Evolutionary conservation across 192 early-diverging fungal species (phyloP).

Genomic region (Dissophora globulifera): DNA sequence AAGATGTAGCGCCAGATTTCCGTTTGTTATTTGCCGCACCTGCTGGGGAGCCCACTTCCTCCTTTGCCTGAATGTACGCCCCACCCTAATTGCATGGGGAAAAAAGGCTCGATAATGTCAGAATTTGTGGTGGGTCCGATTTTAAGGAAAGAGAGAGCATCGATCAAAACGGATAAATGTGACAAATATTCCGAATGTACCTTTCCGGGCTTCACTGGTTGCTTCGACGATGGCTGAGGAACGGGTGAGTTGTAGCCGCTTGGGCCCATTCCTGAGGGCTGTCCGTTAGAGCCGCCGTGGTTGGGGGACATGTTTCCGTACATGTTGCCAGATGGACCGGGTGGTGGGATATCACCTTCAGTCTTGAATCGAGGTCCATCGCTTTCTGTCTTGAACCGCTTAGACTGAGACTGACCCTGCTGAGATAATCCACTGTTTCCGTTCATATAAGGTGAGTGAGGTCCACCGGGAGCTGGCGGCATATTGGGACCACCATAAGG

Average conservation of each 20-base stretch:
- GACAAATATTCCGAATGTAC: too few species aligned
- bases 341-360: slow-evolving; percentile 47
- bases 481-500: slow-evolving; percentile 46
- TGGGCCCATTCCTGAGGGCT: slow-evolving; percentile 56
- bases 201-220: slow-evolving; percentile 35
- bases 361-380: slow-evolving; percentile 50
- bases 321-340: slow-evolving; percentile 54
- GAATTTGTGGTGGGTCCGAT: too few species aligned
- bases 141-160: too few species aligned
- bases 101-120: too few species aligned
- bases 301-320: slow-evolving; percentile 56
- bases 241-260: slow-evolving; percentile 44
- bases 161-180: too few species aligned
- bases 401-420: slow-evolving; percentile 55
- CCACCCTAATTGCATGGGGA: slow-evolving; percentile 6
- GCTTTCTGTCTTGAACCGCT: slow-evolving; percentile 47
- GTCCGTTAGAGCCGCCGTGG: slow-evolving; percentile 61
- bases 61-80: slow-evolving; percentile 34
- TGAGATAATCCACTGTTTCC: slow-evolving; percentile 46
- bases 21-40: slow-evolving; percentile 29
- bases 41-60: slow-evolving; percentile 24
- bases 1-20: slow-evolving; percentile 22
- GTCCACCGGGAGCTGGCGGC: slow-evolving; percentile 46
- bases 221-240: slow-evolving; percentile 32
- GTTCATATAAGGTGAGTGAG: slow-evolving; percentile 58